Evolutionary conservation across 306 rosid species (phyloP).

Genomic region (Sechiopsis laciniata): DNA sequence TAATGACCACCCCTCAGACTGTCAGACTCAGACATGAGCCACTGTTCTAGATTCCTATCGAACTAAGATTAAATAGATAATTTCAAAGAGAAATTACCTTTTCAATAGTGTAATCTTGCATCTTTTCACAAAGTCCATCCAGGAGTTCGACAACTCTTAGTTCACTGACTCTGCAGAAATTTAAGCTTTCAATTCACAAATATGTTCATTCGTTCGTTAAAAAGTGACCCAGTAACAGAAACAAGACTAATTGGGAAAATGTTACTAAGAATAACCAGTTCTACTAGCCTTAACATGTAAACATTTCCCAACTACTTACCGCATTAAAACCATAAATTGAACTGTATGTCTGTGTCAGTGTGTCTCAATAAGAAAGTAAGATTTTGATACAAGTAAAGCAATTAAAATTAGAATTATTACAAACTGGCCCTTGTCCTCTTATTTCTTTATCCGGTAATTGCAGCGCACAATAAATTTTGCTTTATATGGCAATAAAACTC

Average conservation of each 20-base stretch:
- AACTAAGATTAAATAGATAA: neutral
- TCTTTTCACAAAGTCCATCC: slow-evolving; percentile 88
- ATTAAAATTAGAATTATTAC: neutral
- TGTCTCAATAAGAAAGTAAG: slow-evolving; percentile 5
- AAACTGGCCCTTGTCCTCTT: neutral
- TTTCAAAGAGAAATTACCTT: slow-evolving; percentile 37
- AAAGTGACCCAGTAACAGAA: neutral
- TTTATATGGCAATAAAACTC: neutral
- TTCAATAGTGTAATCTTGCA: slow-evolving; percentile 78
- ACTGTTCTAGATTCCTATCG: neutral
- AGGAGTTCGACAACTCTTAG: slow-evolving; percentile 87
- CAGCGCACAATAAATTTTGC: neutral
- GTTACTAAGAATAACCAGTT: slow-evolving; percentile 21
- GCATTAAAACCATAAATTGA: neutral
- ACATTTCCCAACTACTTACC: neutral
- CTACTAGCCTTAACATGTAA: neutral
- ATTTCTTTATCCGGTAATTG: neutral
- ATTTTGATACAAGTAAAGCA: neutral
- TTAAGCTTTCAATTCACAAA: slow-evolving; percentile 15
- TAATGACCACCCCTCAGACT: neutral
- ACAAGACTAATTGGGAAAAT: neutral
- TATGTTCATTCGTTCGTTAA: neutral
- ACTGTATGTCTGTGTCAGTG: neutral
- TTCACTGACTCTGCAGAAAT: slow-evolving; percentile 63
- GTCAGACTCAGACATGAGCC: neutral